Conservation (phyloP, 352 stramenopile genomes). For the Phytophthora pisi region DNA sequence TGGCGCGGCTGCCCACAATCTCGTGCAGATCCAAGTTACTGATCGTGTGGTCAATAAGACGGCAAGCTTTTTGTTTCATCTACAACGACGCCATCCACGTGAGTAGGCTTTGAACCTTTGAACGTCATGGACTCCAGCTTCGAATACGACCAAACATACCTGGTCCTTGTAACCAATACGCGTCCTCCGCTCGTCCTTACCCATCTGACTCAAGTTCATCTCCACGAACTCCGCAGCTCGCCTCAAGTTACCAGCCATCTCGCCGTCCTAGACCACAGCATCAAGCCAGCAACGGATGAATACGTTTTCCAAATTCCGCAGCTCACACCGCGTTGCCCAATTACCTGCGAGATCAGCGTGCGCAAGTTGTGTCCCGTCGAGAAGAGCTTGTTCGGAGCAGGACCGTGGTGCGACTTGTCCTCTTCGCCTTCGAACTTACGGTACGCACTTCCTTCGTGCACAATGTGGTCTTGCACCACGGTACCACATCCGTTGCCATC, state of each 20-base stretch:
- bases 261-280: constrained; percentile 64
- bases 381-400: constrained; percentile 95
- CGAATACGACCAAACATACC: constrained; percentile 54
- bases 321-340: constrained; percentile 11
- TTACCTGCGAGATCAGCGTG: constrained; percentile 92
- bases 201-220: constrained; percentile 97
- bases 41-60: constrained; percentile 91
- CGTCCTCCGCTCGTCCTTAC: constrained; percentile 95
- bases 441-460: constrained; percentile 96
- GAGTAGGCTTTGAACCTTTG: constrained; percentile 29
- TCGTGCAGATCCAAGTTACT: constrained; percentile 95
- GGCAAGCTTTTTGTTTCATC: constrained; percentile 94
- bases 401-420: constrained; percentile 96
- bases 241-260: constrained; percentile 86
- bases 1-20: constrained; percentile 93
- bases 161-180: constrained; percentile 98
- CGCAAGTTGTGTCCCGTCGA: constrained; percentile 95
- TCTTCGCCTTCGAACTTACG: constrained; percentile 98
- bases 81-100: constrained; percentile 46
- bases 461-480: constrained; percentile 95
- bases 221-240: constrained; percentile 93
- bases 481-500: constrained; percentile 92
- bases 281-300: constrained; percentile 29
- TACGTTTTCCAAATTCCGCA: constrained; percentile 16
- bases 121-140: constrained; percentile 10